These are phyloP conservation scores for Plasmodium reichenowi DNA, from an alignment of 169 alveolate genomes.

Conservation along the genomic window DNA sequence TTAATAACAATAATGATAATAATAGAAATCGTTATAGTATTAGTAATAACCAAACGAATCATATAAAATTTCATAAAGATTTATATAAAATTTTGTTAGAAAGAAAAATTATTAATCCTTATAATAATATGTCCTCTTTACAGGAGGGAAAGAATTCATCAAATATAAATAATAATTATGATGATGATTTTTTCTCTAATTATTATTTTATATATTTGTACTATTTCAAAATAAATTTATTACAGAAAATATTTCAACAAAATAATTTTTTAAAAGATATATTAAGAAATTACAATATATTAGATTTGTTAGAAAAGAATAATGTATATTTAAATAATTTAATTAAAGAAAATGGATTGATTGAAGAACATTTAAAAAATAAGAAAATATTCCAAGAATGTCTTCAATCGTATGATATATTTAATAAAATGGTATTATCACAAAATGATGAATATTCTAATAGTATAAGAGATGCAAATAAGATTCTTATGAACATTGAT, in stretches of 20 bases:
- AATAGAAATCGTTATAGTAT: too few relatives aligned
- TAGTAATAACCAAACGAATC: background rate
- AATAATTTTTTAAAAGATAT: constrained; percentile 43
- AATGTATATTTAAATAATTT: constrained; percentile 38
- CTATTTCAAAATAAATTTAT: constrained; percentile 30
- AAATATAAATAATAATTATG: background rate
- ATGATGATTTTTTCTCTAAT: background rate
- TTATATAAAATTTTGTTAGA: constrained; percentile 6
- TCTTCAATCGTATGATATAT: background rate
- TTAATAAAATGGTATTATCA: constrained; percentile 7
- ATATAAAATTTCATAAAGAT: background rate
- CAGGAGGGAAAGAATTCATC: background rate
- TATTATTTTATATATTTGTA: constrained; percentile 18
- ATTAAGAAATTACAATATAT: constrained; percentile 26
- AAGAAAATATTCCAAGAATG: constrained; percentile 19
- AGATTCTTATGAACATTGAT: constrained; percentile 22
- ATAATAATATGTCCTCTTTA: background rate
- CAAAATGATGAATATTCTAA: constrained; percentile 11
- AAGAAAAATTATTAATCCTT: background rate
- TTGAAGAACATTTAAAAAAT: constrained; percentile 41
- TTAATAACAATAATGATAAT: too few relatives aligned
- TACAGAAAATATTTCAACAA: constrained; percentile 57
- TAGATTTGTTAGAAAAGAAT: constrained; percentile 26
- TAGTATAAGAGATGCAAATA: constrained; percentile 36
- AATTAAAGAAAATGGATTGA: constrained; percentile 51